These are phyloP conservation scores for Coemansia sp. DNA, from an alignment of 192 early-diverging fungal genomes.

Conservation along the genomic window DNA sequence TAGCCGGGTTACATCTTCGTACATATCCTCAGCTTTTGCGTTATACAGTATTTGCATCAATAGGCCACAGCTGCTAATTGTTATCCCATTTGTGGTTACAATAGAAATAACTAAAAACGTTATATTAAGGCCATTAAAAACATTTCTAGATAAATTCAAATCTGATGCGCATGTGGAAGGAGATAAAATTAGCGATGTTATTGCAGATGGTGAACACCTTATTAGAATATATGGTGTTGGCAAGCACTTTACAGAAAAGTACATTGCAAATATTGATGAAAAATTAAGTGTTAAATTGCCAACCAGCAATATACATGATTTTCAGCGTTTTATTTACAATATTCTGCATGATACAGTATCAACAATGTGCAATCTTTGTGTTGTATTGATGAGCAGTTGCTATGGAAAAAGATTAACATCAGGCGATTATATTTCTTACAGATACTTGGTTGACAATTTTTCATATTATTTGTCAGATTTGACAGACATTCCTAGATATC, in stretches of 20 bases:
- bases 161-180: not conserved
- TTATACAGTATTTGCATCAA: conserved; percentile 17
- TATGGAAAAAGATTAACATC: conserved; percentile 9
- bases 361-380: conserved; percentile 19
- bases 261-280: conserved; percentile 61
- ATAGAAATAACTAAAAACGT: not conserved
- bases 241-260: conserved; percentile 57
- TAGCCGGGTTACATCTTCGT: not conserved
- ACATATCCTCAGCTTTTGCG: conserved; percentile 4
- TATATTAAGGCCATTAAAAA: not conserved
- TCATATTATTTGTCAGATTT: conserved; percentile 6
- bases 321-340: conserved; percentile 51
- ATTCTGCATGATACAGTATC: conserved; percentile 9
- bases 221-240: conserved; percentile 67
- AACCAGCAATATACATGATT: conserved; percentile 47
- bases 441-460: not conserved
- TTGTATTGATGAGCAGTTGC: conserved; percentile 42
- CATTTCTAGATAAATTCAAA: not conserved
- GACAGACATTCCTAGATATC: conserved; percentile 9
- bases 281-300: conserved; percentile 63
- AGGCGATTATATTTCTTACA: conserved; percentile 16
- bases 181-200: conserved; percentile 10
- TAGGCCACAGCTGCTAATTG: conserved; percentile 20
- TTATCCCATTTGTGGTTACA: conserved; percentile 15
- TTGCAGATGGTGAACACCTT: conserved; percentile 62